These are phyloP conservation scores for Triangularia setosa DNA, from an alignment of 2,329 filamentous ascomycete species.

Conservation along the genomic window DNA sequence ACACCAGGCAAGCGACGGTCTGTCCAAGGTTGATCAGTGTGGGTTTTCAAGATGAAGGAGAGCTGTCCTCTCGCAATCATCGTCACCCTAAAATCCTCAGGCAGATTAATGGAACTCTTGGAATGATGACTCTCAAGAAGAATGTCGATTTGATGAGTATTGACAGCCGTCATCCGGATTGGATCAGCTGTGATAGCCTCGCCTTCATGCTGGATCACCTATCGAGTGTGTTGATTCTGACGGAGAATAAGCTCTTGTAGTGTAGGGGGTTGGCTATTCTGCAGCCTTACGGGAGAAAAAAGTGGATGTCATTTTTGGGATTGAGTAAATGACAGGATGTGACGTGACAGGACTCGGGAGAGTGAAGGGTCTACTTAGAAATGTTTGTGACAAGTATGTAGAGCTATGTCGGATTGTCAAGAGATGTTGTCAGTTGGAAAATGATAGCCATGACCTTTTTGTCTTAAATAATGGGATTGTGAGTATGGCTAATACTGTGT, in stretches of 20 bases:
- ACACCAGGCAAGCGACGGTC: not conserved
- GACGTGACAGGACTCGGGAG: too few relatives aligned
- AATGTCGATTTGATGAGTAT: not conserved
- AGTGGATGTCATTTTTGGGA: not conserved
- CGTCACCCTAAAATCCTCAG: not conserved
- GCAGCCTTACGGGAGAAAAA: not conserved
- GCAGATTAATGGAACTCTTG: not conserved
- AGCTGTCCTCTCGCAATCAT: not conserved
- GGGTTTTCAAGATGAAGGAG: not conserved
- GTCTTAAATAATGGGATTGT: too few relatives aligned
- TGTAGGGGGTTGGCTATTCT: not conserved
- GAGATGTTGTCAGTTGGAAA: too few relatives aligned
- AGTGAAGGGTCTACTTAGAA: not conserved
- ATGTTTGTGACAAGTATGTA: not conserved
- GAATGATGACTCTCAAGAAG: not conserved
- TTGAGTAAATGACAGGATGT: not conserved
- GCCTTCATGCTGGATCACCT: not conserved
- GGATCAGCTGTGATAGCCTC: not conserved
- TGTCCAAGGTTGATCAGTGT: not conserved
- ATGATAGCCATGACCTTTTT: too few relatives aligned
- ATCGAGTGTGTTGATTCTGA: not conserved
- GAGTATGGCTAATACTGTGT: too few relatives aligned
- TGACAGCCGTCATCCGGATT: not conserved
- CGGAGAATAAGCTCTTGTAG: not conserved
- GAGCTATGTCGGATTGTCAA: too few relatives aligned